Percentiles rank a stretch among this genome's conserved stretches.
Conservation (phyloP, 2,329 filamentous ascomycete species). For the Calonectria henricotiae region DNA sequence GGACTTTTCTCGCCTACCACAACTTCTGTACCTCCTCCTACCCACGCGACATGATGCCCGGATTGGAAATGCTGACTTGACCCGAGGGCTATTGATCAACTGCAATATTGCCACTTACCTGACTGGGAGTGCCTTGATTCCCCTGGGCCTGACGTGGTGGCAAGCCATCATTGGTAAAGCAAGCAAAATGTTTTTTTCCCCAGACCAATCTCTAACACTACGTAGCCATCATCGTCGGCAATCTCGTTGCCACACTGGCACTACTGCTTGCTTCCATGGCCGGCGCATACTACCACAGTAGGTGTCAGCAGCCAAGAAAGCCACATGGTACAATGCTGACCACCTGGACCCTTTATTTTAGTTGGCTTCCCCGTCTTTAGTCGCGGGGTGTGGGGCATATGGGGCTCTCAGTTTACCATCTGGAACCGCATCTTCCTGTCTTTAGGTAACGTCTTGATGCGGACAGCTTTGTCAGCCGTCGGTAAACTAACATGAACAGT, state of each 20-base stretch:
- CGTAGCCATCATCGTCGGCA: slow-evolving; percentile 58
- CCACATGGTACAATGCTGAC: not conserved
- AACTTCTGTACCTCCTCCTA: slow-evolving; percentile 60
- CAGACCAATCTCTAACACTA: not conserved
- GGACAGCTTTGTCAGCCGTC: not conserved
- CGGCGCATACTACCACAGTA: slow-evolving; percentile 62
- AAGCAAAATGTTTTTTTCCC: slow-evolving; percentile 1
- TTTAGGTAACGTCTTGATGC: slow-evolving; percentile 55
- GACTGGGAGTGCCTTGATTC: slow-evolving; percentile 62
- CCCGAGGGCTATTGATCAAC: slow-evolving; percentile 65
- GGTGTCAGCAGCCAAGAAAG: slow-evolving; percentile 35
- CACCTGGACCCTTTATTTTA: slow-evolving; percentile 35
- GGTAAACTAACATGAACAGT: slow-evolving; percentile 25
- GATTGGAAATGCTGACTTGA: slow-evolving; percentile 22
- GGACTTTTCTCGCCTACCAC: slow-evolving; percentile 62
- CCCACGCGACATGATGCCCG: not conserved
- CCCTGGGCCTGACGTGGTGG: slow-evolving; percentile 62
- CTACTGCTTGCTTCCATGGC: slow-evolving; percentile 64
- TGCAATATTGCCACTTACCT: slow-evolving; percentile 63
- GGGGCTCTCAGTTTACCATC: slow-evolving; percentile 62
- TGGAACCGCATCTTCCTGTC: slow-evolving; percentile 63
- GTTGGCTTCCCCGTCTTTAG: slow-evolving; percentile 61
- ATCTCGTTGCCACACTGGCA: slow-evolving; percentile 59
- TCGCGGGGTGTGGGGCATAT: slow-evolving; percentile 61
- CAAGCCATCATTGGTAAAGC: slow-evolving; percentile 61